Base-by-base conservation (phyloP, 23 red algal species). In the Chondrus crispus region DNA sequence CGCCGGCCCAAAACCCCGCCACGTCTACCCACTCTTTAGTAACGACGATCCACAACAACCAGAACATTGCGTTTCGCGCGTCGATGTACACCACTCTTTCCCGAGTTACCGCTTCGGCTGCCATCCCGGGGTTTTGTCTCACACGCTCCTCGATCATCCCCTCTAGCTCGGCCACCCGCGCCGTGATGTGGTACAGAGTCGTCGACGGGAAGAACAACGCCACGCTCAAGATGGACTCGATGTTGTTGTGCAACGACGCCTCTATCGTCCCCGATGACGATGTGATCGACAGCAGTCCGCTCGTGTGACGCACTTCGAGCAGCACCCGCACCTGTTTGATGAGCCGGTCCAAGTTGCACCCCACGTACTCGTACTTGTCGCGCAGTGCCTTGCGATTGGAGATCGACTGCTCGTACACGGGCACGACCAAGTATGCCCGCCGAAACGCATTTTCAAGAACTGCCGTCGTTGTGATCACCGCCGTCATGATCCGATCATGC, bases 281-380 rank as follows among this genome's bases (percentile, higher is more conserved):
- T 38, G 70, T 44, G 70, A 75, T 75, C 9, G 70, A 75, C 1
- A 75, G 70, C 24, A 75, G 38, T 30, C 70, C 70, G 32, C 29
- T 1, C 11, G 70, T 75, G 38, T 75, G 70, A 0, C 70, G 32
- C 70, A 75, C 42, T 44, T 75, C 70, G 29, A 75, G 18, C 41
- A 75, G 42, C 30, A 75, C 24, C 9, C 70, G 70, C 32, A 75
- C 70, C 70, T 75, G 70, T 44, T 75, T 75, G 38, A 75, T 75
- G 28, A 75, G 1, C 9, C 70, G 28, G 42, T 75, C 70, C 9
- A 75, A 18, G 42, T 75, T 75, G 26, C 28, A 75, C 6, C 70
- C 70, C 42, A 75, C 70, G 10, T 35, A 35, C 18, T 0, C 2
- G 38, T 75, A 75, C 41, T 41, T 35, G 24, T 75, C 70, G 9